phyloP scores from a whole-genome alignment of 2,329 filamentous ascomycete genomes.

The Achaetomium macrosporum region DNA sequence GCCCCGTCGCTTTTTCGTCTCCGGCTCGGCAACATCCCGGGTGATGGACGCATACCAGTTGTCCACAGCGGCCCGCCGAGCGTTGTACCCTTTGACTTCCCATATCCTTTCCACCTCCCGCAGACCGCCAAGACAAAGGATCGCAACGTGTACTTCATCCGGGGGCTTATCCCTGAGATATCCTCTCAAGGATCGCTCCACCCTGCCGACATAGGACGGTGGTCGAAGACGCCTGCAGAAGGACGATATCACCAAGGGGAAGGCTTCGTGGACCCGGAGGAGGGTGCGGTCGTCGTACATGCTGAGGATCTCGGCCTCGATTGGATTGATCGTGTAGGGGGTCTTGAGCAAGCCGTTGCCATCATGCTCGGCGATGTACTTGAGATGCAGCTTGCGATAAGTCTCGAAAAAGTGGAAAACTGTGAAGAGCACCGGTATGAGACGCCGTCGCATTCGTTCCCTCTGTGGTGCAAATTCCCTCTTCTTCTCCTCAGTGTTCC shows the following conservation, averaged over 20 bases:
- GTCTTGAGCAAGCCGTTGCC: slow-evolving; percentile 46
- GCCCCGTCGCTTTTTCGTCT: slow-evolving; percentile 46
- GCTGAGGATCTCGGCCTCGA: slow-evolving; percentile 55
- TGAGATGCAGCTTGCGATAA: slow-evolving; percentile 53
- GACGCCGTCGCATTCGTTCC: slow-evolving; percentile 57
- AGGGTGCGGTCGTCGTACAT: slow-evolving; percentile 61
- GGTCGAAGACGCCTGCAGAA: slow-evolving; percentile 58
- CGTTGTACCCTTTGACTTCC: slow-evolving; percentile 62
- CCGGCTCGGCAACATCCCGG: slow-evolving; percentile 38
- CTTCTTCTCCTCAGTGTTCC: slow-evolving; percentile 49
- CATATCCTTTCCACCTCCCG: slow-evolving; percentile 59
- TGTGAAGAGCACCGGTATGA: slow-evolving; percentile 59
- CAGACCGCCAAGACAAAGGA: slow-evolving; percentile 55
- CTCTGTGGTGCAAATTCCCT: slow-evolving; percentile 54
- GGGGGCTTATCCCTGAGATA: slow-evolving; percentile 58
- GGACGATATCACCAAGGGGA: slow-evolving; percentile 58
- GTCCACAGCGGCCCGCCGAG: slow-evolving; percentile 53
- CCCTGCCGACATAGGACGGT: slow-evolving; percentile 57
- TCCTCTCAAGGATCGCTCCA: slow-evolving; percentile 57
- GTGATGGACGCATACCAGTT: slow-evolving; percentile 51
- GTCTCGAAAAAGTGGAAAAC: slow-evolving; percentile 64
- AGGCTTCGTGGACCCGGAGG: slow-evolving; percentile 57
- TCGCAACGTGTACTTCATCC: slow-evolving; percentile 57
- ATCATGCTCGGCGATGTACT: slow-evolving; percentile 48
- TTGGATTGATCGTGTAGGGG: slow-evolving; percentile 57